These are phyloP conservation scores for Telopea speciosissima DNA, from an alignment of 177 flowering plant genomes.

Conservation along the genomic window DNA sequence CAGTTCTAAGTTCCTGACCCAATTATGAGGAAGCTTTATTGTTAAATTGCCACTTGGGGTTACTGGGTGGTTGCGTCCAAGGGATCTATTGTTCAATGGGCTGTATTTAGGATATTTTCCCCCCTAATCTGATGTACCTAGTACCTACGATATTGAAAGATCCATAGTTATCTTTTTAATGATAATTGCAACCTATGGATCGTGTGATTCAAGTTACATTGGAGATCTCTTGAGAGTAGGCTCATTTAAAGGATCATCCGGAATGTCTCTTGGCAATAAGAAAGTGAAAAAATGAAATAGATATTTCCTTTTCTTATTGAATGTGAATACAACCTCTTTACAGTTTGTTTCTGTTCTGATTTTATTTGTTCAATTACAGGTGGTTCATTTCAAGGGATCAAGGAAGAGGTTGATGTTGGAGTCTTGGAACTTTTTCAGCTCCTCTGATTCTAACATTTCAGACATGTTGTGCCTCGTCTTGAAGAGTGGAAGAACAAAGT, in stretches of 20 bases:
- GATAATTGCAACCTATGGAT: too few relatives aligned
- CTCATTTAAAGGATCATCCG: too few relatives aligned
- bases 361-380: slow-evolving; percentile 33
- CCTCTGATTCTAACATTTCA: slow-evolving; percentile 41
- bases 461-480: slow-evolving; percentile 84
- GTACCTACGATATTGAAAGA: too few relatives aligned
- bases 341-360: background rate
- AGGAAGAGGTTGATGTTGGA: slow-evolving; percentile 97
- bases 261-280: too few relatives aligned
- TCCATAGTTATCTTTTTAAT: too few relatives aligned
- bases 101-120: too few relatives aligned
- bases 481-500: slow-evolving; percentile 81
- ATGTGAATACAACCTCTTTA: too few relatives aligned
- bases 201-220: too few relatives aligned
- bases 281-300: too few relatives aligned
- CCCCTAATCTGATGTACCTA: too few relatives aligned
- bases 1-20: background rate
- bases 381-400: slow-evolving; percentile 96
- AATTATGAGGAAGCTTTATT: background rate
- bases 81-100: background rate
- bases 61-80: background rate
- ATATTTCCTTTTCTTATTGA: too few relatives aligned
- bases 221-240: too few relatives aligned
- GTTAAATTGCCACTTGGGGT: background rate
- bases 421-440: slow-evolving; percentile 75